Evolutionary conservation across 163 green algal species (phyloP).

Genomic region (Scenedesmus sp.): DNA sequence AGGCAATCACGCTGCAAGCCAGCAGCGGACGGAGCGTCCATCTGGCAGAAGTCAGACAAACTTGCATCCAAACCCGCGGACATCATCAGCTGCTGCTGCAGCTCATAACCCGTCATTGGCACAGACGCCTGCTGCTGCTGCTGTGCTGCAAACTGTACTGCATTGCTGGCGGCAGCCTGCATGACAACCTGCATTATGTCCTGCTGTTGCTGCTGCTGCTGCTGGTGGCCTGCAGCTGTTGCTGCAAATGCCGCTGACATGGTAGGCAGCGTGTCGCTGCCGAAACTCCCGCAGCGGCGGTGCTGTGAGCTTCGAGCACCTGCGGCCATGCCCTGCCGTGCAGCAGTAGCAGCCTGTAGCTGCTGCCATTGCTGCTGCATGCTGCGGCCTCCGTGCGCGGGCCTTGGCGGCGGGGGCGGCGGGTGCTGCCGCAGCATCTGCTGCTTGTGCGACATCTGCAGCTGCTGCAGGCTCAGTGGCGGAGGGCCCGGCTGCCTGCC

Average conservation of each 20-base stretch:
- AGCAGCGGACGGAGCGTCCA: background rate
- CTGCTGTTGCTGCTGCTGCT: conserved; percentile 15
- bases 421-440: background rate
- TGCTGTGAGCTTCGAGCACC: background rate
- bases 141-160: background rate
- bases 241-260: background rate
- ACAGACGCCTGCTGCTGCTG: conserved; percentile 3
- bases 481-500: background rate
- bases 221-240: background rate
- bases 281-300: background rate
- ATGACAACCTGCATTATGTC: background rate
- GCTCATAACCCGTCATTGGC: background rate
- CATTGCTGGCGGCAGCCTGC: background rate
- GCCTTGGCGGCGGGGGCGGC: background rate
- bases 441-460: background rate
- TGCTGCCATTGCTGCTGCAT: conserved; percentile 7
- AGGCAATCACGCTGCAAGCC: background rate
- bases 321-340: background rate
- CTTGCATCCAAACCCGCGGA: background rate
- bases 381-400: conserved; percentile 13
- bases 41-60: background rate
- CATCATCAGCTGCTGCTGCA: background rate
- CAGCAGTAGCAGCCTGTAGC: background rate
- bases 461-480: background rate
- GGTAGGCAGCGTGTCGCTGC: background rate